Conservation (phyloP, 225 moss, liverwort and hornwort species). For the Physcomitrium patens region DNA sequence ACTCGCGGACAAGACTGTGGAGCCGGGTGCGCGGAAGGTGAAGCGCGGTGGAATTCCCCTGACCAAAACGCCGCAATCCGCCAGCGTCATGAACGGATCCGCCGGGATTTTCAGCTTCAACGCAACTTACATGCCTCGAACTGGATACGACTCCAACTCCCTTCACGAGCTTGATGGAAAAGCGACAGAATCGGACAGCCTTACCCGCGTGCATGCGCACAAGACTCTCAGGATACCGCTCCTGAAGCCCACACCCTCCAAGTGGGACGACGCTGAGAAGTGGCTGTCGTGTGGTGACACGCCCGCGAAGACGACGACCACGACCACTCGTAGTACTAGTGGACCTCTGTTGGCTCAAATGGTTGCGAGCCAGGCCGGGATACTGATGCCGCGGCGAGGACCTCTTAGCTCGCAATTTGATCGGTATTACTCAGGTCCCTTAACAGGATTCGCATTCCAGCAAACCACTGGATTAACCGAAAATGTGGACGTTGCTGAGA, state of each 20-base stretch:
- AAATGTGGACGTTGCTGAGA: slow-evolving; percentile 1
- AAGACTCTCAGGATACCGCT: slow-evolving; percentile 47
- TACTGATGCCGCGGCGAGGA: slow-evolving; percentile 71
- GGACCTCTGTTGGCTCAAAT: slow-evolving; percentile 69
- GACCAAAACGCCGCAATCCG: slow-evolving; percentile 41
- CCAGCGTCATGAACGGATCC: slow-evolving; percentile 65
- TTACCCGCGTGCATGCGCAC: slow-evolving; percentile 52
- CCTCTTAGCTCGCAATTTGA: slow-evolving; percentile 34
- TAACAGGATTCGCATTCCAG: slow-evolving; percentile 5
- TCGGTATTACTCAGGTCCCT: slow-evolving; percentile 2
- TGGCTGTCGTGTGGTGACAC: slow-evolving; percentile 75
- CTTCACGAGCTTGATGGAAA: slow-evolving; percentile 45
- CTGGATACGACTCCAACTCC: slow-evolving; percentile 51
- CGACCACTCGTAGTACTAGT: slow-evolving; percentile 30
- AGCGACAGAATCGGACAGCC: slow-evolving; percentile 44
- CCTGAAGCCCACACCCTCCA: slow-evolving; percentile 87
- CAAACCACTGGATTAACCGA: neutral
- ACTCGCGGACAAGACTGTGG: slow-evolving; percentile 54
- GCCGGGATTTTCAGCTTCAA: slow-evolving; percentile 88
- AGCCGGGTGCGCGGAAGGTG: slow-evolving; percentile 47
- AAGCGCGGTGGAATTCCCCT: slow-evolving; percentile 43
- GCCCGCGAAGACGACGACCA: slow-evolving; percentile 47
- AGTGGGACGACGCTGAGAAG: slow-evolving; percentile 98
- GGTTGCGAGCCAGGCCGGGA: slow-evolving; percentile 57
- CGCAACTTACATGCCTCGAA: slow-evolving; percentile 61